Percentiles rank a stretch among this genome's conserved stretches.
Conservation (phyloP, 306 rosid genomes). For the Glycine soja region DNA sequence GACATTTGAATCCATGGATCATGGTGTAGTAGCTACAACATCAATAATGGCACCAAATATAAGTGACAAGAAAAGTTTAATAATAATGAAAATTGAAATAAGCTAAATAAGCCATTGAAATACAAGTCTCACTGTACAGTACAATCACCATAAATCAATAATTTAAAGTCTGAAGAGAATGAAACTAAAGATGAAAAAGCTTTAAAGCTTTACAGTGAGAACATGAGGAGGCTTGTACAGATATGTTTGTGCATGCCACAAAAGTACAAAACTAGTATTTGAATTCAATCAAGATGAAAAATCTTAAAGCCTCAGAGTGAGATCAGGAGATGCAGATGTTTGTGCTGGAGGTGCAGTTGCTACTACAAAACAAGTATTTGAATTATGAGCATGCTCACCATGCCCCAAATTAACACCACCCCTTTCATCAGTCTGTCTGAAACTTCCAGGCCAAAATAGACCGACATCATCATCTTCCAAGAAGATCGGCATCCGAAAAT, state of each 20-base stretch:
- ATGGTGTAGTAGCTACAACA: constrained; percentile 28
- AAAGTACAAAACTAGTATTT: constrained; percentile 41
- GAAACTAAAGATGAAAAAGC: constrained; percentile 31
- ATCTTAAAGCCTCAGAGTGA: constrained; percentile 75
- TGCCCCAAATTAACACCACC: constrained; percentile 33
- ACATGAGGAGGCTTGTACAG: constrained; percentile 55
- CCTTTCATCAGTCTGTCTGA: constrained; percentile 64
- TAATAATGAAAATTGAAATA: constrained; percentile 34
- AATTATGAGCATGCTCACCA: constrained; percentile 43
- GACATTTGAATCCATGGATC: neutral
- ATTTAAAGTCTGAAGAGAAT: constrained; percentile 36
- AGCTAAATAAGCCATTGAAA: constrained; percentile 48
- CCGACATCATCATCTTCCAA: constrained; percentile 69
- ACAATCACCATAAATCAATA: constrained; percentile 43
- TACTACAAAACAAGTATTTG: constrained; percentile 44
- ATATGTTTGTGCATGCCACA: constrained; percentile 43
- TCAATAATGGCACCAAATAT: constrained; percentile 11
- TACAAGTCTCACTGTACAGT: constrained; percentile 68
- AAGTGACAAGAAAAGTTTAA: constrained; percentile 31
- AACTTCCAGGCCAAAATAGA: constrained; percentile 89
- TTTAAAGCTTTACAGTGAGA: constrained; percentile 70
- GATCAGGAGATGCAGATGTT: constrained; percentile 72
- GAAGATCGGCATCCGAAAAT: constrained; percentile 57
- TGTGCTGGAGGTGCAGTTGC: constrained; percentile 48
- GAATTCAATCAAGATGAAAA: constrained; percentile 26